phyloP scores from a whole-genome alignment of 1,139 yeast species.

The Saccharomyces uvarum region DNA sequence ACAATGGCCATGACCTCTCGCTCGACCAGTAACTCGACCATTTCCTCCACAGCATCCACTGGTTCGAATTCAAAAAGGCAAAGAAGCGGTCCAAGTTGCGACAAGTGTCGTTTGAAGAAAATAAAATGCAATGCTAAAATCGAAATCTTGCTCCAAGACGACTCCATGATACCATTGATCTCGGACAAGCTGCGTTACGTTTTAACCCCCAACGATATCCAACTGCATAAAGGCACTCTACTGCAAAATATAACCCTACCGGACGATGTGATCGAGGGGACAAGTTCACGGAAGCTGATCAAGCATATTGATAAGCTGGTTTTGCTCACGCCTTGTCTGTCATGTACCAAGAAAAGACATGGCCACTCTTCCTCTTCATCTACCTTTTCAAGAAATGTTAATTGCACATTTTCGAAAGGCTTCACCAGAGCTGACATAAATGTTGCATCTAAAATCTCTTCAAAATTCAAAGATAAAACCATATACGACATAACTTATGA shows the following conservation, averaged over 20 bases:
- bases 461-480: conserved; percentile 14
- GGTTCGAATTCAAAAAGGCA: conserved; percentile 40
- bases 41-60: conserved; percentile 1
- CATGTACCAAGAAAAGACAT: conserved; percentile 21
- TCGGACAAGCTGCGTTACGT: conserved; percentile 16
- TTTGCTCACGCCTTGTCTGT: conserved; percentile 25
- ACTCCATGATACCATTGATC: conserved; percentile 13
- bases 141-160: conserved; percentile 26
- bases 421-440: conserved; percentile 27
- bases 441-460: conserved; percentile 16
- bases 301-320: conserved; percentile 30
- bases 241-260: conserved; percentile 7
- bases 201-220: conserved; percentile 14
- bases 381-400: neutral
- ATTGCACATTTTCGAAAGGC: conserved; percentile 24
- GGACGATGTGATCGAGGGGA: neutral
- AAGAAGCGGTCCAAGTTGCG: conserved; percentile 71
- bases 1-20: neutral
- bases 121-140: conserved; percentile 71
- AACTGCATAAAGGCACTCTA: conserved; percentile 3
- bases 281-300: conserved; percentile 10
- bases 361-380: neutral
- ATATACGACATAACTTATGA: conserved; percentile 17
- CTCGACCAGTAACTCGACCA: neutral
- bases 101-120: conserved; percentile 59